Conservation (phyloP, 805 yeast species). For the Nakazawaea siamensis region DNA sequence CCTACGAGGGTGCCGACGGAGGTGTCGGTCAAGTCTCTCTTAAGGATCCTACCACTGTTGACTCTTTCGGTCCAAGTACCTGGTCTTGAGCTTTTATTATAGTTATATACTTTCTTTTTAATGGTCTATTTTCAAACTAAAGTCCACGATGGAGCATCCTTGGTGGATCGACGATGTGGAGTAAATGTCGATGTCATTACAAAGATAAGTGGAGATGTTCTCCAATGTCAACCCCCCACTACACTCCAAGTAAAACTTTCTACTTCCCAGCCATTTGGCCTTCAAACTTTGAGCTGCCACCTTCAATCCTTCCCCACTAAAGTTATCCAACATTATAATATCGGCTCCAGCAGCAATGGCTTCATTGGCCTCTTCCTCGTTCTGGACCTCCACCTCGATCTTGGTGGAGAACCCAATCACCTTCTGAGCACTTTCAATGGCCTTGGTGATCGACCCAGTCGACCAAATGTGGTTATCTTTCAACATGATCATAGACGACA, state of each 20-base stretch:
- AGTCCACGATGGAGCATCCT: constrained; percentile 79
- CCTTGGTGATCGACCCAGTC: constrained; percentile 84
- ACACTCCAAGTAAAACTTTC: constrained; percentile 71
- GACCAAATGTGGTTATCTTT: constrained; percentile 93
- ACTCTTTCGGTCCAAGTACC: constrained; percentile 26
- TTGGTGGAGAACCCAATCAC: constrained; percentile 87
- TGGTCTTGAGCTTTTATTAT: constrained; percentile 1
- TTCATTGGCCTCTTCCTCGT: constrained; percentile 79
- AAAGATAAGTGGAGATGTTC: constrained; percentile 57
- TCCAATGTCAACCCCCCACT: constrained; percentile 80
- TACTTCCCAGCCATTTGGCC: constrained; percentile 37
- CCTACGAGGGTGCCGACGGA: constrained; percentile 28
- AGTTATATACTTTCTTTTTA: neutral
- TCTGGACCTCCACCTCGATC: constrained; percentile 88
- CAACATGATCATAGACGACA: constrained; percentile 91
- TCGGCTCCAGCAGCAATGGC: constrained; percentile 96
- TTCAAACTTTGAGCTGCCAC: constrained; percentile 59
- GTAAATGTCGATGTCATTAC: constrained; percentile 80
- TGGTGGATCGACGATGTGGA: constrained; percentile 90
- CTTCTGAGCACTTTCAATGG: constrained; percentile 65
- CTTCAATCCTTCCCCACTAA: constrained; percentile 56
- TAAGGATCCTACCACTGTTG: constrained; percentile 19
- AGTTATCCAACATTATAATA: constrained; percentile 90
- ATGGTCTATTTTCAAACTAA: constrained; percentile 62
- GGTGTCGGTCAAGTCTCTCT: constrained; percentile 18